Conservation (phyloP, 1,139 yeast genomes). For the Kurtzmaniella natalensis region DNA sequence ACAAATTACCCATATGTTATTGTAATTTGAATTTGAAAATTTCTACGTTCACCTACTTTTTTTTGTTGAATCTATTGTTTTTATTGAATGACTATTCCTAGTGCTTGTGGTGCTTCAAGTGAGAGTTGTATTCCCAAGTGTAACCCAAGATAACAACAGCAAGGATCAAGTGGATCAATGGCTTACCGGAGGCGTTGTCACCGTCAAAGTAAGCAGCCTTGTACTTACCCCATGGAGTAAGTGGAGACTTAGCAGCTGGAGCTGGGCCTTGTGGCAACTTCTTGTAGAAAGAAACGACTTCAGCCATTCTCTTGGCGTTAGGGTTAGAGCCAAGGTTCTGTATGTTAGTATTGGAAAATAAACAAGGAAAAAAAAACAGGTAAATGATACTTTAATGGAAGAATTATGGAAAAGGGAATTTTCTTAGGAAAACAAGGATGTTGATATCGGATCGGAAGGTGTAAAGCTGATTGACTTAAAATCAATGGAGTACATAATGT, state of each 20-base stretch:
- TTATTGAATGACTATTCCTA: conserved; percentile 14
- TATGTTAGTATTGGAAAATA: conserved; percentile 39
- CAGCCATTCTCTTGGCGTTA: conserved; percentile 94
- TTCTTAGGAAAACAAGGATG: too few species aligned
- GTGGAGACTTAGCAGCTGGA: conserved; percentile 62
- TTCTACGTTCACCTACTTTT: too few species aligned
- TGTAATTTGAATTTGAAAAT: too few species aligned
- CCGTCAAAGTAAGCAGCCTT: conserved; percentile 76
- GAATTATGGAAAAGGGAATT: too few species aligned
- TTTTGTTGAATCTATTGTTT: too few species aligned
- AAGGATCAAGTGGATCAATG: conserved; percentile 73
- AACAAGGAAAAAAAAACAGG: too few species aligned
- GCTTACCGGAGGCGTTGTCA: conserved; percentile 76
- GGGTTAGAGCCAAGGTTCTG: conserved; percentile 92
- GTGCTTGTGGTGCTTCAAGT: conserved; percentile 51
- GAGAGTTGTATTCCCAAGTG: conserved; percentile 92
- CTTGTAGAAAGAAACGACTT: conserved; percentile 93
- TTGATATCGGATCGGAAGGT: too few species aligned
- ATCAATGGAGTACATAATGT: too few species aligned
- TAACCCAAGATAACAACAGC: conserved; percentile 76
- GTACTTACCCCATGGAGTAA: conserved; percentile 71
- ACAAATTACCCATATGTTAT: too few species aligned
- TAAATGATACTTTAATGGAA: too few species aligned
- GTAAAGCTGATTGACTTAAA: too few species aligned
- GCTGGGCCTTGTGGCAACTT: conserved; percentile 94